Conservation (phyloP, 345 rosid genomes). For the Aquilaria yunnanensis region DNA sequence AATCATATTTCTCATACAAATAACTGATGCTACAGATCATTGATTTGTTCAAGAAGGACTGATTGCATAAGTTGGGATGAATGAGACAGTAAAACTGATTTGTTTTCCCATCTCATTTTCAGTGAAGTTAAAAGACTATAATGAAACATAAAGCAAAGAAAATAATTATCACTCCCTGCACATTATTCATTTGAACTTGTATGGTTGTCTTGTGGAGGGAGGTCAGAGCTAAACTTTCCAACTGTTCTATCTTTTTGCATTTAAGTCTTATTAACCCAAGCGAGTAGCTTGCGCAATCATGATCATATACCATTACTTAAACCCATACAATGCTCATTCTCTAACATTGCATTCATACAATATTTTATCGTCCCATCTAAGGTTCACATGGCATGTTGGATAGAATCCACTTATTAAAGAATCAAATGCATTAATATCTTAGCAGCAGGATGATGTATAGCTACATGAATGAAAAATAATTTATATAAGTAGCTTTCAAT, state of each 20-base stretch:
- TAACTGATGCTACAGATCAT: background rate
- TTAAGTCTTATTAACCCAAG: background rate
- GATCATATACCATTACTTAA: no score
- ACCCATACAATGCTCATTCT: background rate
- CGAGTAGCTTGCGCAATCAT: background rate
- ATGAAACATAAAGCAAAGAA: background rate
- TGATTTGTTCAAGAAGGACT: background rate
- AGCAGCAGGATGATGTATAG: background rate
- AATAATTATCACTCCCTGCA: conserved; percentile 1
- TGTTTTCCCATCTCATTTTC: background rate
- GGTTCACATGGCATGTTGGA: background rate
- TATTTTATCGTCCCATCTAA: background rate
- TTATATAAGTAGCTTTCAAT: no score
- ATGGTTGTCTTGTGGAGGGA: background rate
- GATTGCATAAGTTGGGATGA: background rate
- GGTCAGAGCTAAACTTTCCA: background rate
- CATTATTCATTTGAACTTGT: background rate
- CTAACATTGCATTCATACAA: background rate
- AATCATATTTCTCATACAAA: background rate
- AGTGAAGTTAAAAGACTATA: background rate
- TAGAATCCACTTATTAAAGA: no score
- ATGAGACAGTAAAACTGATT: background rate
- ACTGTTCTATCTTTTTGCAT: background rate
- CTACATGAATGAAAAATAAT: no score
- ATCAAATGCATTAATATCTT: background rate